Evolutionary conservation across 2,329 filamentous ascomycete genomes (phyloP).

Genomic region (Pyricularia sp.): DNA sequence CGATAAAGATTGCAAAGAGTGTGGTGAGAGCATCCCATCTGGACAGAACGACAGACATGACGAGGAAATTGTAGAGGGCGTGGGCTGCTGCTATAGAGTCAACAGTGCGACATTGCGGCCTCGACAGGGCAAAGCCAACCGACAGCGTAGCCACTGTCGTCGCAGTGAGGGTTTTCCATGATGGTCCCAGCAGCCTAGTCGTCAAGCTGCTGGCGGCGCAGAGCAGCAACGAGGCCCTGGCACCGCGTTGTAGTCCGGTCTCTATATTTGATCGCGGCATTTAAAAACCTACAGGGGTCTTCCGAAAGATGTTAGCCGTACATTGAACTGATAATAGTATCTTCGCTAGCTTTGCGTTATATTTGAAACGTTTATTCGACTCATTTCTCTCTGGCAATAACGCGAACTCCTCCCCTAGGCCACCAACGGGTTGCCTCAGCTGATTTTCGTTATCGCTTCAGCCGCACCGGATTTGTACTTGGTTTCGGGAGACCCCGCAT

Average conservation of each 20-base stretch:
- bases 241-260: neutral
- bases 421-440: neutral
- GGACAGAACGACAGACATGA: neutral
- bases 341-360: neutral
- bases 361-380: neutral
- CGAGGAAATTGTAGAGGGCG: neutral
- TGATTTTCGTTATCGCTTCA: neutral
- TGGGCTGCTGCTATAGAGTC: neutral
- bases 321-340: neutral
- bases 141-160: neutral
- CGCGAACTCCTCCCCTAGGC: neutral
- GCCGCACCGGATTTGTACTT: neutral
- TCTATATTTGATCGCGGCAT: neutral
- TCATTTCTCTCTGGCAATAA: neutral
- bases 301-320: neutral
- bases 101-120: neutral
- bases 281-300: neutral
- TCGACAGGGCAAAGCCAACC: neutral
- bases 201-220: neutral
- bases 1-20: neutral
- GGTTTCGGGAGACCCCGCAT: neutral
- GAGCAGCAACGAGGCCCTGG: neutral
- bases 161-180: neutral
- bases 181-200: neutral
- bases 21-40: neutral